Base-by-base conservation (phyloP, 164 flowering plant species). In the Liriodendron chinense region DNA sequence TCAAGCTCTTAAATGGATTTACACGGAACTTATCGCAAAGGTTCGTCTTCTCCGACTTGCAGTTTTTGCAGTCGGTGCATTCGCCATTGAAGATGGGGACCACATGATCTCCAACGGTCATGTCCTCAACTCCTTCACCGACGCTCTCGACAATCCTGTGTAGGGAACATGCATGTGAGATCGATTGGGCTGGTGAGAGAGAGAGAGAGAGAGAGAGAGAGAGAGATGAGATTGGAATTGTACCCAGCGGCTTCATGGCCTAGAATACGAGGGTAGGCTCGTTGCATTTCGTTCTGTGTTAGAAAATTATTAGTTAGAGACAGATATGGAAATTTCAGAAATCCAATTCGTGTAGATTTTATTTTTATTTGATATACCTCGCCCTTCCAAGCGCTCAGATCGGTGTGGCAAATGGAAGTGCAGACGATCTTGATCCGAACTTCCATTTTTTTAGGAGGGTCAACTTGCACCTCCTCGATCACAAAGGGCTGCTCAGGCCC, bases 241-340 rank as follows among this genome's bases (percentile, higher is more conserved):
- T 80, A 92, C 97, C 97, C 97, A 7, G 87, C 83, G 61, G 97
- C 97, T 82, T 92, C 97, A 56, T 92, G 97, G 71, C 97, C 94
- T 2, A 92, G 76, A 50, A 92, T 88, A 59, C 97, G 84, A 23
- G 97, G 97, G 74, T 10, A 92, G 1, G 79, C 86, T 67, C 82
- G 72, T 24, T 90, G 92, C 26, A 83, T 70, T 79, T 87, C 90
- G 63, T 75, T 87, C 97, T 92, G 69, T 14, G 14, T 10, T 6
- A 67, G n/a, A 26, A 67, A 1, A 28, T 34, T 34, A 34, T 34
- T 26, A 2, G 69, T 67, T 28, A 67, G 48, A 28, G 34, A 4
- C 18, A 72, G 14, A 59, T 21, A 69, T 59, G 9, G 20, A 73
- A 20, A 25, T 18, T 47, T 1, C 9, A 47, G 12, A 16, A 9